Conservation (phyloP, 1,284 basidiomycete species). For the Leccinum fuscescens region DNA sequence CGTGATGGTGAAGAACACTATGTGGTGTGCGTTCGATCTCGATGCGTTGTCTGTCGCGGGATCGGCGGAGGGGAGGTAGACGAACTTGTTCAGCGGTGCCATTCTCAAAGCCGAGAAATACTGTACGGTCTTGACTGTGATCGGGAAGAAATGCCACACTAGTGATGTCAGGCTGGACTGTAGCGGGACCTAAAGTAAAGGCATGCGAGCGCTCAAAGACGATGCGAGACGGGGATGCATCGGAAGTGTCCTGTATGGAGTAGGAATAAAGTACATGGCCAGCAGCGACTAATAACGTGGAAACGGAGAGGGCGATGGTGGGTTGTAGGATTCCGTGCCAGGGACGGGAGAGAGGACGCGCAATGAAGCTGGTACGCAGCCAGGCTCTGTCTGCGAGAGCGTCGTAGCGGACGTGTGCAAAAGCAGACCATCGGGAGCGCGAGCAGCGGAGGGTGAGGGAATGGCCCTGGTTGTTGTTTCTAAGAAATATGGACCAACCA, state of each 20-base stretch:
- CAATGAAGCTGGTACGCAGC: conserved; percentile 51
- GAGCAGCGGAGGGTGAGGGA: conserved; percentile 52
- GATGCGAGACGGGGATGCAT: conserved; percentile 21
- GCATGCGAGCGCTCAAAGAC: conserved; percentile 49
- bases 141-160: conserved; percentile 48
- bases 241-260: conserved; percentile 48
- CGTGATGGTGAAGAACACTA: conserved; percentile 31
- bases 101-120: conserved; percentile 63
- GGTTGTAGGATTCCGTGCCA: conserved; percentile 63
- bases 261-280: conserved; percentile 61
- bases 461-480: conserved; percentile 44
- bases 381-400: conserved; percentile 55
- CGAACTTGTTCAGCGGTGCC: conserved; percentile 50
- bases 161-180: conserved; percentile 51
- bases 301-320: conserved; percentile 53
- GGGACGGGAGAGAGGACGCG: conserved; percentile 62
- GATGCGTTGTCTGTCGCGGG: conserved; percentile 8
- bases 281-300: conserved; percentile 61
- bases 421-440: conserved; percentile 46
- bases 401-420: conserved; percentile 51
- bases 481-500: conserved; percentile 59
- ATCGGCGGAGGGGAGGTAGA: conserved; percentile 30
- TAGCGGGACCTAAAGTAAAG: conserved; percentile 30
- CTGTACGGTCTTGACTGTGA: conserved; percentile 30
- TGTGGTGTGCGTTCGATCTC: conserved; percentile 18